Conservation (phyloP, 2,329 filamentous ascomycete species). For the Sclerotinia sclerotiorum region DNA sequence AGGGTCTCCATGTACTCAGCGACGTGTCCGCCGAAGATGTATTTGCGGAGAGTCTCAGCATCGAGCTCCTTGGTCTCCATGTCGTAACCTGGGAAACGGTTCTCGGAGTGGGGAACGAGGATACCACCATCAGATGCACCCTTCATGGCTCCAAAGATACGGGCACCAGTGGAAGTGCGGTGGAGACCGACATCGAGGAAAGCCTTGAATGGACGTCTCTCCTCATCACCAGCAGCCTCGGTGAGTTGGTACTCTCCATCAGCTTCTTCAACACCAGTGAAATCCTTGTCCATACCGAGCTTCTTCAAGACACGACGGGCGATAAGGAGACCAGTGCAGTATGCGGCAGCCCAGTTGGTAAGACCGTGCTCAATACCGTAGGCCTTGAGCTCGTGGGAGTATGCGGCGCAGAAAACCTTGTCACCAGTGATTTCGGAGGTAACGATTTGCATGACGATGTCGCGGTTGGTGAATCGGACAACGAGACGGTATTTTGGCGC, state of each 20-base stretch:
- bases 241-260: constrained; percentile 96
- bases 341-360: constrained; percentile 99
- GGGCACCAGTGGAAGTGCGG: constrained; percentile 96
- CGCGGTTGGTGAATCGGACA: constrained; percentile 98
- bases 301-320: constrained; percentile 96
- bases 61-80: constrained; percentile 98
- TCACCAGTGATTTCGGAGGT: constrained; percentile 94
- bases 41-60: constrained; percentile 93
- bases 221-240: constrained; percentile 84
- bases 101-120: constrained; percentile 96
- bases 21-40: constrained; percentile 98
- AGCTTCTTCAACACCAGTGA: constrained; percentile 93
- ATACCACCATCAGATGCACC: constrained; percentile 98
- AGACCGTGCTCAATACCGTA: constrained; percentile 98
- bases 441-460: constrained; percentile 98
- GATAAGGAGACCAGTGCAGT: constrained; percentile 93
- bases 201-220: constrained; percentile 98
- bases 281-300: constrained; percentile 90
- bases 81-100: constrained; percentile 98
- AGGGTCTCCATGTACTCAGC: constrained; percentile 99
- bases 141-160: constrained; percentile 99
- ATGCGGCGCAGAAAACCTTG: constrained; percentile 92
- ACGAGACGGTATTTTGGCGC: constrained; percentile 99
- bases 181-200: constrained; percentile 97
- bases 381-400: constrained; percentile 95